Base-by-base conservation (phyloP, 306 rosid species). In the Glycine tomentella region DNA sequence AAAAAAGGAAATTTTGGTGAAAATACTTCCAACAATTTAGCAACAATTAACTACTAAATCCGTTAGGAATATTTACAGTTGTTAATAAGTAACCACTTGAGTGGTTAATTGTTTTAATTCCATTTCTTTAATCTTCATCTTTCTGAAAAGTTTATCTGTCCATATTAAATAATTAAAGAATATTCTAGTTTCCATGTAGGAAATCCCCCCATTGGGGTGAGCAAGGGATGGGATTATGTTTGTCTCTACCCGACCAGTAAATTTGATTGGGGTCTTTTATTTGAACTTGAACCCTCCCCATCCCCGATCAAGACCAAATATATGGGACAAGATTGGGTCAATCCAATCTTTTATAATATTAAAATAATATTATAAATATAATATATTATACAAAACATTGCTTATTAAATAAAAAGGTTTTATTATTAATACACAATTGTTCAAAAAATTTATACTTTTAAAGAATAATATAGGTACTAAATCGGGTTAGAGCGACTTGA, bases 1-100 rank as follows among this genome's bases (percentile, higher is more conserved):
- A 12, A 17, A 11, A 50, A 50, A 11, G 75, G 59, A 49, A 7
- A 49, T 17, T 52, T 68, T 52, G 16, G 74, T 34, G n/a, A 77
- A 77, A 51, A 36, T 77, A 50, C n/a, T 66, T 52, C 31, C 56
- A 36, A 77, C 56, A 56, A 12, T 56, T 57, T 72, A 72, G 49
- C 76, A 49, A 48, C 59, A 25, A 49, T 50, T 25, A 72, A 53
- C 65, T 72, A 38, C 65, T 36, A 9, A 53, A 36, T 72, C 49
- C 38, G 36, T 53, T 38, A 16, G 31, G 16, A n/a, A 46, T 36
- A 14, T 55, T 55, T 12, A 36, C 51, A 40, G 52, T 38, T 17
- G 66, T 55, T 73, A 51, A 51, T 57, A 57, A 57, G 11, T 57
- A 56, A 57, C 9, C 31, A 56, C 62, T 56, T 56, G 62, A 2